Evolutionary conservation across 352 stramenopile genomes (phyloP).

Genomic region (Phytophthora sojae): DNA sequence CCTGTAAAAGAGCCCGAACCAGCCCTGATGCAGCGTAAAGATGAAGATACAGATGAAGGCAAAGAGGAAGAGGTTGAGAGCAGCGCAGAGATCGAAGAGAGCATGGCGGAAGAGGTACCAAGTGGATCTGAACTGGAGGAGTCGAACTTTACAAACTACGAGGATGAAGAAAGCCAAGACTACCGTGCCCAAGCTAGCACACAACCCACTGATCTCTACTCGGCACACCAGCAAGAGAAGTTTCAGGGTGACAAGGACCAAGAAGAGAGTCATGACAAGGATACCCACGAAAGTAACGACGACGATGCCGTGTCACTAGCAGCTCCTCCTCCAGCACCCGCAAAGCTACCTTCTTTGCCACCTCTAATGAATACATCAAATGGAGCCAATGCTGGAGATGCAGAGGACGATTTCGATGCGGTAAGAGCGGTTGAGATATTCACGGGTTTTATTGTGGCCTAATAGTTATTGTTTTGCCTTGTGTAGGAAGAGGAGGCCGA

Average conservation of each 20-base stretch:
- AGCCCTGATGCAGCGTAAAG: not conserved
- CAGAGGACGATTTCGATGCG: constrained; percentile 69
- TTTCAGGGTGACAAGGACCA: constrained; percentile 24
- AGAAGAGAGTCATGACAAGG: constrained; percentile 28
- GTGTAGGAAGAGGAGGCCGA: constrained; percentile 59
- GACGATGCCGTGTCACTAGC: constrained; percentile 26
- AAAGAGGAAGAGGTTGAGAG: constrained; percentile 31
- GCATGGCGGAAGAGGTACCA: constrained; percentile 59
- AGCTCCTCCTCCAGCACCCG: constrained; percentile 37
- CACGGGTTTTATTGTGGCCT: not conserved
- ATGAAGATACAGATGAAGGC: constrained; percentile 1
- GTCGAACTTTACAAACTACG: constrained; percentile 46
- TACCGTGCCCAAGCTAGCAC: constrained; percentile 7
- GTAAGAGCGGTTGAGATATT: constrained; percentile 24
- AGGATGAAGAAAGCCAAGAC: constrained; percentile 27
- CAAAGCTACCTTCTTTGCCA: constrained; percentile 35
- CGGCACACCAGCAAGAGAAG: constrained; percentile 9
- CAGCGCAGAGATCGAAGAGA: constrained; percentile 55
- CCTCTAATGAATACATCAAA: constrained; percentile 15
- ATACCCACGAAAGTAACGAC: constrained; percentile 17
- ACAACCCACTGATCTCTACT: constrained; percentile 7
- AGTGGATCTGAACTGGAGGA: constrained; percentile 69
- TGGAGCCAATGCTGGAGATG: constrained; percentile 15
- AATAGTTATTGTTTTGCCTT: constrained; percentile 5
- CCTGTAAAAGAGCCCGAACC: not conserved